phyloP scores from a whole-genome alignment of 108 stramenopile species.

The Asterionellopsis glacialis region DNA sequence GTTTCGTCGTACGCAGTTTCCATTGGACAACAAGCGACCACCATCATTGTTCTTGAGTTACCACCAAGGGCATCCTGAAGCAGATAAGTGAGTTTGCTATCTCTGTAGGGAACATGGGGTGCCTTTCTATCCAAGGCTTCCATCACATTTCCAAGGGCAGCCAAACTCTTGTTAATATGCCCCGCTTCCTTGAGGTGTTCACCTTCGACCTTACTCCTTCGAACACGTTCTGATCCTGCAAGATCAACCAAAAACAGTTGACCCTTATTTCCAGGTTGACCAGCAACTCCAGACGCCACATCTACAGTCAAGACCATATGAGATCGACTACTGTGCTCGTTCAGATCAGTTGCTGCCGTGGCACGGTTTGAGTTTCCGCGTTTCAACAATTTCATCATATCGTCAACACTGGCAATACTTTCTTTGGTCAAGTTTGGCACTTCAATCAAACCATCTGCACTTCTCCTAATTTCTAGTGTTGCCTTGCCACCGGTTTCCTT shows the following conservation, averaged over 20 bases:
- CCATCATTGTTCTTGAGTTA: conserved; percentile 93
- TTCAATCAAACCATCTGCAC: conserved; percentile 74
- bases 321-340: conserved; percentile 91
- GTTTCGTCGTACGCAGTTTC: conserved; percentile 90
- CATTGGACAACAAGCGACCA: conserved; percentile 92
- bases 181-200: conserved; percentile 93
- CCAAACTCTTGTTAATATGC: conserved; percentile 97
- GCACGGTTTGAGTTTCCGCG: conserved; percentile 90
- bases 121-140: conserved; percentile 89
- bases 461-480: conserved; percentile 69
- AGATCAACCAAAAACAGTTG: conserved; percentile 95
- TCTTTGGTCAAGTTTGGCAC: conserved; percentile 94
- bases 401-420: conserved; percentile 61
- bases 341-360: conserved; percentile 94
- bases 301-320: conserved; percentile 95
- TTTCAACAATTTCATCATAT: conserved; percentile 78
- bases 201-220: conserved; percentile 91
- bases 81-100: conserved; percentile 92
- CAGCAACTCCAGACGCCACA: conserved; percentile 66
- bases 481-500: conserved; percentile 53
- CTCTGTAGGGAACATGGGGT: conserved; percentile 92
- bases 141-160: conserved; percentile 98
- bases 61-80: conserved; percentile 96
- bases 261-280: conserved; percentile 68
- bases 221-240: conserved; percentile 98